These are phyloP conservation scores for Trypanosoma mega DNA, from an alignment of 208 protist species.

Conservation along the genomic window DNA sequence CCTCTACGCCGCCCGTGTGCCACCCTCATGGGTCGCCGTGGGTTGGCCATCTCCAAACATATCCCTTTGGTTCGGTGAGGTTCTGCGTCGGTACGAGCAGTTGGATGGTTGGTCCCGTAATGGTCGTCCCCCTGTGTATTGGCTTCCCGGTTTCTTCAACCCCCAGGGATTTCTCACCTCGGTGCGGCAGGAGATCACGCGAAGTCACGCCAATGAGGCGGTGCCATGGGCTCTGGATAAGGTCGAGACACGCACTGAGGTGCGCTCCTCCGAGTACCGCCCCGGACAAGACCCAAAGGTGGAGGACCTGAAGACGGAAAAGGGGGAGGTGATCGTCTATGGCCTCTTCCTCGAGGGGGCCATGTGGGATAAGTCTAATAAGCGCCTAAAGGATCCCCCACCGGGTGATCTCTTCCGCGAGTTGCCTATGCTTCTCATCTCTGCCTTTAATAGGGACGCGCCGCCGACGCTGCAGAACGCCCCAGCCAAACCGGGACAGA, in stretches of 20 bases:
- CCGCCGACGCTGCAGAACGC: constrained; percentile 48
- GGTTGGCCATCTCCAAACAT: constrained; percentile 96
- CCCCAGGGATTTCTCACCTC: constrained; percentile 98
- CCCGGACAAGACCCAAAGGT: constrained; percentile 90
- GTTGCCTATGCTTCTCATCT: constrained; percentile 96
- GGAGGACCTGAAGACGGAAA: constrained; percentile 88
- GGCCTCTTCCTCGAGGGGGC: constrained; percentile 98
- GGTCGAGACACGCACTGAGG: constrained; percentile 94
- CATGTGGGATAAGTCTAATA: constrained; percentile 95
- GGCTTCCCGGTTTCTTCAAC: constrained; percentile 99
- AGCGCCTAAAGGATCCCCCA: constrained; percentile 90
- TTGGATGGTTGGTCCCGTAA: constrained; percentile 91
- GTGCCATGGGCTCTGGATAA: constrained; percentile 97
- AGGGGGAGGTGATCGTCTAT: constrained; percentile 97
- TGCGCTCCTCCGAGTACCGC: constrained; percentile 91
- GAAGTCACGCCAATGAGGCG: constrained; percentile 87
- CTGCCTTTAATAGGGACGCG: constrained; percentile 90
- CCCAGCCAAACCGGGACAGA: constrained; percentile 55
- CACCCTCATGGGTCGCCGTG: constrained; percentile 93
- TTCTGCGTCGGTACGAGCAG: constrained; percentile 95
- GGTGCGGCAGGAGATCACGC: constrained; percentile 97
- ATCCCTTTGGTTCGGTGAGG: constrained; percentile 96
- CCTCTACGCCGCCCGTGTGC: constrained; percentile 96
- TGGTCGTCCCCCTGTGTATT: constrained; percentile 94
- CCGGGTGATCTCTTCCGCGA: constrained; percentile 95